These are phyloP conservation scores for Yarrowia deformans DNA, from an alignment of 805 yeast genomes.

Conservation along the genomic window DNA sequence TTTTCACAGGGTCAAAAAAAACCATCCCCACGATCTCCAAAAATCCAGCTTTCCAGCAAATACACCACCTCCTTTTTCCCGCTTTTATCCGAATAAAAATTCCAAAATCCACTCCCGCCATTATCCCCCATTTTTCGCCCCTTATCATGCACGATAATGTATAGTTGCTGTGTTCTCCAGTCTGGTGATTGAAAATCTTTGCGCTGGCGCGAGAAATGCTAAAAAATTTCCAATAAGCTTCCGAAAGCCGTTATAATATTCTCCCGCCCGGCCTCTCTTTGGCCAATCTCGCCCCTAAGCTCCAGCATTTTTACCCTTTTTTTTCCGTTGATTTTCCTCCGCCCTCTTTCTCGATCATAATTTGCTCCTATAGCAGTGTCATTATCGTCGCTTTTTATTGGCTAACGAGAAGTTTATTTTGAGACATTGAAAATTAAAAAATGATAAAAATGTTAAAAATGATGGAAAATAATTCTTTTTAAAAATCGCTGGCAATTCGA, in stretches of 20 bases:
- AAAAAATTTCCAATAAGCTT: conserved; percentile 2
- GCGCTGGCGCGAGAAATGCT: not conserved
- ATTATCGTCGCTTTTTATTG: conserved; percentile 9
- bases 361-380: conserved; percentile 15
- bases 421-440: not conserved
- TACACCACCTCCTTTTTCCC: too few relatives aligned
- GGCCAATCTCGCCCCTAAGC: not conserved
- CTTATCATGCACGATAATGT: conserved; percentile 26
- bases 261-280: not conserved
- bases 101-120: not conserved
- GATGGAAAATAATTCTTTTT: too few relatives aligned
- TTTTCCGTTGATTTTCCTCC: conserved; percentile 5
- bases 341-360: conserved; percentile 1
- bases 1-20: too few relatives aligned
- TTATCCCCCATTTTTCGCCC: not conserved
- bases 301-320: not conserved
- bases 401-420: not conserved
- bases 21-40: too few relatives aligned
- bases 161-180: not conserved
- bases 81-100: too few relatives aligned
- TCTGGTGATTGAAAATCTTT: conserved; percentile 1
- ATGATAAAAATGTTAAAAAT: not conserved
- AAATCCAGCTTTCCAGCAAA: too few relatives aligned
- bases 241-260: not conserved
- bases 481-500: too few relatives aligned